Base-by-base conservation (phyloP, 1,284 basidiomycete genomes). In the Chiua sp. region DNA sequence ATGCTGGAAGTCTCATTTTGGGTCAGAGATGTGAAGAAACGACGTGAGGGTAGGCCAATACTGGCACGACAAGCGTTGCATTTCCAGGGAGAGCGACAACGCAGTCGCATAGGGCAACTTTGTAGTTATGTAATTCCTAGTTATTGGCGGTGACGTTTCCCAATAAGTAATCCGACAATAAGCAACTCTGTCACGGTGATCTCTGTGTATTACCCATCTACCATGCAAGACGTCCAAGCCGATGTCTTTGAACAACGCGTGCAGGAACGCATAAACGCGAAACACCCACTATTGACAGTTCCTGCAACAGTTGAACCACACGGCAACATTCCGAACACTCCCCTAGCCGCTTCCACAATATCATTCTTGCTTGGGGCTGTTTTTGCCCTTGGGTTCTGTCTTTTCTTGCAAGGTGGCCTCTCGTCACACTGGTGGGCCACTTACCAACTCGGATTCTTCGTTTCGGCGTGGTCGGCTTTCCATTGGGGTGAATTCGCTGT, bases 401-500 rank as follows among this genome's bases (percentile, higher is more conserved):
- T 81, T 28, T 85, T 86, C 69, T 62, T 79, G 13, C 65, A 73
- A 37, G 82, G 84, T 53, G 82, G 83, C 16, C 77, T 84, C 55
- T 55, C 66, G 16, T 65, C 63, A 7, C 74, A 75, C 39, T 90
- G 87, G 81, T 92, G 91, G 86, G 75, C 85, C 0, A 90, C 87
- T 23, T 87, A 87, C 53, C 91, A 92, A 72, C 80, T 97, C 2
- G 93, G 91, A 1, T 87, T 93, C 73, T 98, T 95, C 74, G 64
- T 92, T 46, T 86, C 89, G 30, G 82, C 89, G 2, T 94, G 93
- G 91, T 82, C 91, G 2, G 77, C 82, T 39, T 99, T 99, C 73
- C 98, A 99, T 72, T 91, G 96, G 85, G 87, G 87, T 44, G 98
- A 99, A 75, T 99, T 97, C 72, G 90, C 90, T 55, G 94, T 97